Base-by-base conservation (phyloP, 352 stramenopile genomes). In the Thalassiosira mediterranea region DNA sequence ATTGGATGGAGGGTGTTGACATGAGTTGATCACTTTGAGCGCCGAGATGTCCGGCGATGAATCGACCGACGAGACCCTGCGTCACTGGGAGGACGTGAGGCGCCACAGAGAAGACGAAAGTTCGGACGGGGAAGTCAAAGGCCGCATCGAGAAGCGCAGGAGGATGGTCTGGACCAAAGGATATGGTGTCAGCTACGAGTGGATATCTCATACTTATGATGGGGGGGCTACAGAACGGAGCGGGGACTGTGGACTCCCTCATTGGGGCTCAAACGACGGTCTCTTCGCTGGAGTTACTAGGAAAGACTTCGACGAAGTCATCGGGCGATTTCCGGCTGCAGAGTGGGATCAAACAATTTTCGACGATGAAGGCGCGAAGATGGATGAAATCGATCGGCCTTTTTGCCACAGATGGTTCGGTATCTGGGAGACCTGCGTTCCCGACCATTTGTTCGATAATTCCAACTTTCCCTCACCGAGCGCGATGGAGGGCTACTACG, bases 181-280 rank as follows among this genome's bases (percentile, higher is more conserved):
- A 25, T 54, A 26, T 54, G 46, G 46, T 13, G 19, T 54, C 13
- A 54, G 46, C 17, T 54, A 54, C 19, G 46, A 54, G 19, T 54
- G 46, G 46, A 54, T n/a, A 54, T 17, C 46, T 13, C 7, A 54
- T 10, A 8, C 46, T 17, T 13, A 54, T n/a, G 46, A 23, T 54
- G 46, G 46, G 10, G 13, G 5, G 46, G 19, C 17, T n/a, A 54
- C 46, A 8, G 37, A 8, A 15, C 15, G 37, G 8, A 44, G 15
- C 15, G 37, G 37, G 37, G 15, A 15, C 37, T 15, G 19, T 25
- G 46, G 46, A n/a, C 19, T 26, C 8, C 8, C 10, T 23, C 19
- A 26, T 25, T 13, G 13, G 8, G 13, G 5, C 13, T 26, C 46
- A 54, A 13, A n/a, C 8, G 46, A 13, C 10, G 46, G 19, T 54